Evolutionary conservation across 345 rosid genomes (phyloP).

Genomic region (Hirschfeldia incana): DNA sequence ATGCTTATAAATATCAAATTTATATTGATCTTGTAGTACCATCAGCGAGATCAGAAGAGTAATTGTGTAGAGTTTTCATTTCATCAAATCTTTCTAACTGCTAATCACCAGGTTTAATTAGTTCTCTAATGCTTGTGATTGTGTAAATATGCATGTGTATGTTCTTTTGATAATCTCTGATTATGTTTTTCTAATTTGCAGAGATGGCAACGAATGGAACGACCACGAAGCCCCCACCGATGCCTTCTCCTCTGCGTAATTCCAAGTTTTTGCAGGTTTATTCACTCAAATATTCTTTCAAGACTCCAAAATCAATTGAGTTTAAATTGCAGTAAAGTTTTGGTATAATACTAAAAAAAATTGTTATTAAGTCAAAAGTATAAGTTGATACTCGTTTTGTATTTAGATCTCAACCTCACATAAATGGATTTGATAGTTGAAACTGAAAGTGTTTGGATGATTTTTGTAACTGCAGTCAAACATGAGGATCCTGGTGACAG

Average conservation of each 20-base stretch:
- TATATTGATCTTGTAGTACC: conserved; percentile 7
- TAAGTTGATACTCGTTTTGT: not conserved
- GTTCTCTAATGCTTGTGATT: not conserved
- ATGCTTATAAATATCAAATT: conserved; percentile 44
- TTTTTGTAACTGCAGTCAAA: conserved; percentile 58
- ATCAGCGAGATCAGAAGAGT: conserved; percentile 39
- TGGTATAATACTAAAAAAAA: not conserved
- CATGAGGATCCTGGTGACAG: conserved; percentile 89
- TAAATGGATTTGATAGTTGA: conserved; percentile 1
- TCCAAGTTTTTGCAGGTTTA: conserved; percentile 87
- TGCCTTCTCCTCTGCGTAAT: conserved; percentile 82
- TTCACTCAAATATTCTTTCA: conserved; percentile 6
- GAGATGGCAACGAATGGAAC: conserved; percentile 62
- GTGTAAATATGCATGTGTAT: conserved; percentile 27
- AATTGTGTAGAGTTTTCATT: conserved; percentile 5
- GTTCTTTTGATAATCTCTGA: not conserved
- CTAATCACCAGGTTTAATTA: conserved; percentile 12
- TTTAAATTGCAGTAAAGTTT: not conserved
- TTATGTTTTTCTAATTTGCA: conserved; percentile 39
- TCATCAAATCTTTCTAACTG: conserved; percentile 5
- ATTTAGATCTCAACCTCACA: conserved; percentile 14
- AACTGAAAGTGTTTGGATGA: not conserved
- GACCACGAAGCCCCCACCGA: conserved; percentile 69
- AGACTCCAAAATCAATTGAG: not conserved
- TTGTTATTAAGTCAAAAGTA: not conserved